phyloP scores from a whole-genome alignment of 2,329 filamentous ascomycete genomes.

The Exophiala sp. region DNA sequence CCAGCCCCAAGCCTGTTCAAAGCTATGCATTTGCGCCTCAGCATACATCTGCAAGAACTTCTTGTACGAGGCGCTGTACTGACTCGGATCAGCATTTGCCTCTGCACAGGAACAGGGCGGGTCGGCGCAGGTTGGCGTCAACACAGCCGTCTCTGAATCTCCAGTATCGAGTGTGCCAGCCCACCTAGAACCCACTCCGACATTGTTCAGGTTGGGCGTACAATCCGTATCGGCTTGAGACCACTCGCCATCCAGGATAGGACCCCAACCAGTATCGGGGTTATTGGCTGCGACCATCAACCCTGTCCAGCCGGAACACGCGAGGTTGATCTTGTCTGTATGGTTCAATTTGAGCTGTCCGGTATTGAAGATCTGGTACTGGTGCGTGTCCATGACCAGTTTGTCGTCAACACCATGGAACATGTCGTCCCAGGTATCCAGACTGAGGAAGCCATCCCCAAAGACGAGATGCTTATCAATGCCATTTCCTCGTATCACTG shows the following conservation, averaged over 20 bases:
- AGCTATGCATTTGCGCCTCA: constrained; percentile 90
- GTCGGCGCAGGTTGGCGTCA: constrained; percentile 69
- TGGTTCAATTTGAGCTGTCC: constrained; percentile 78
- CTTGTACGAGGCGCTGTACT: constrained; percentile 71
- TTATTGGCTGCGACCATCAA: constrained; percentile 70
- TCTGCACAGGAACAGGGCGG: constrained; percentile 63
- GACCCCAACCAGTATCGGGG: constrained; percentile 62
- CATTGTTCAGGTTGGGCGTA: constrained; percentile 78
- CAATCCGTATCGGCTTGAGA: constrained; percentile 97
- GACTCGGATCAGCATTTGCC: constrained; percentile 66
- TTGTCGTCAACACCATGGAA: constrained; percentile 61
- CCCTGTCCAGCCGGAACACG: constrained; percentile 78
- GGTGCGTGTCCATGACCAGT: constrained; percentile 90
- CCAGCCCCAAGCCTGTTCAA: constrained; percentile 93
- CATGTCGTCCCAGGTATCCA: constrained; percentile 82
- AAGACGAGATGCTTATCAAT: constrained; percentile 70
- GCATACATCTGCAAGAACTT: constrained; percentile 83
- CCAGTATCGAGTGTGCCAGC: constrained; percentile 71
- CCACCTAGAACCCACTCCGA: constrained; percentile 83
- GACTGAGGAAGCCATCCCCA: constrained; percentile 89
- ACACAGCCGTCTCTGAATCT: constrained; percentile 55
- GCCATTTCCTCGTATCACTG: constrained; percentile 69
- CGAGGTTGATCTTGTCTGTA: constrained; percentile 75
- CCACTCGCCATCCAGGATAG: constrained; percentile 94
- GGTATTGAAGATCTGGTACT: constrained; percentile 96